These are phyloP conservation scores for Cladophialophora yegresii DNA, from an alignment of 2,329 filamentous ascomycete genomes.

Conservation along the genomic window DNA sequence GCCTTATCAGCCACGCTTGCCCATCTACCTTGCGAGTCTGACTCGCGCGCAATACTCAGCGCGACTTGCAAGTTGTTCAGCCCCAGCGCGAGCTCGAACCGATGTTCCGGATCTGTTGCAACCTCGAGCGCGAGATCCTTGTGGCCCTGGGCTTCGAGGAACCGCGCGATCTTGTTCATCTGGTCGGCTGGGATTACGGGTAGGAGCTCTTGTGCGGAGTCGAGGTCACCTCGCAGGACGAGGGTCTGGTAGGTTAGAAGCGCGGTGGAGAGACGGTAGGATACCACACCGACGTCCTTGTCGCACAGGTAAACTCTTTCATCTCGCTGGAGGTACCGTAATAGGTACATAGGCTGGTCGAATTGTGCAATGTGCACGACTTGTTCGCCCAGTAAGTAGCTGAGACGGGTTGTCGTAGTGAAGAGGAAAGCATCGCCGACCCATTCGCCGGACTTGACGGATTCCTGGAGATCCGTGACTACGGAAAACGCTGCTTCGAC, in stretches of 20 bases:
- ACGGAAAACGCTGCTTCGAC: conserved; percentile 96
- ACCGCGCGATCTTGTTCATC: conserved; percentile 96
- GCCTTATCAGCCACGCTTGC: conserved; percentile 95
- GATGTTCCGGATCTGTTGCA: conserved; percentile 91
- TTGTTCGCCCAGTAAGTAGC: conserved; percentile 97
- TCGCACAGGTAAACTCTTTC: conserved; percentile 93
- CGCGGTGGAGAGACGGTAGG: conserved; percentile 84
- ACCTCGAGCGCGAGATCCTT: conserved; percentile 95
- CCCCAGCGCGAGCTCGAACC: conserved; percentile 85
- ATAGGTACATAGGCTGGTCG: conserved; percentile 89
- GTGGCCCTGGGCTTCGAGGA: conserved; percentile 94
- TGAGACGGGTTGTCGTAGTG: conserved; percentile 94
- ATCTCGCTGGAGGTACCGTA: conserved; percentile 93
- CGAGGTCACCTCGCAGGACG: conserved; percentile 90
- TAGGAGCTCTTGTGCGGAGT: conserved; percentile 82
- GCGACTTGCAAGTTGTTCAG: conserved; percentile 84
- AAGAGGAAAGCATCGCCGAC: conserved; percentile 99
- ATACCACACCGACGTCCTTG: conserved; percentile 91
- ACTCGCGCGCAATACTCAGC: conserved; percentile 76
- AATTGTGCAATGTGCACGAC: conserved; percentile 98
- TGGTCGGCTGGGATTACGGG: conserved; percentile 84
- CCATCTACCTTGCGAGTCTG: conserved; percentile 95
- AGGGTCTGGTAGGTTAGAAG: conserved; percentile 97
- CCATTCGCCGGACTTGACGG: conserved; percentile 92
- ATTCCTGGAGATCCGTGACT: conserved; percentile 92